Base-by-base conservation (phyloP, 495 filamentous ascomycete genomes). In the Clohesyomyces aquaticus region DNA sequence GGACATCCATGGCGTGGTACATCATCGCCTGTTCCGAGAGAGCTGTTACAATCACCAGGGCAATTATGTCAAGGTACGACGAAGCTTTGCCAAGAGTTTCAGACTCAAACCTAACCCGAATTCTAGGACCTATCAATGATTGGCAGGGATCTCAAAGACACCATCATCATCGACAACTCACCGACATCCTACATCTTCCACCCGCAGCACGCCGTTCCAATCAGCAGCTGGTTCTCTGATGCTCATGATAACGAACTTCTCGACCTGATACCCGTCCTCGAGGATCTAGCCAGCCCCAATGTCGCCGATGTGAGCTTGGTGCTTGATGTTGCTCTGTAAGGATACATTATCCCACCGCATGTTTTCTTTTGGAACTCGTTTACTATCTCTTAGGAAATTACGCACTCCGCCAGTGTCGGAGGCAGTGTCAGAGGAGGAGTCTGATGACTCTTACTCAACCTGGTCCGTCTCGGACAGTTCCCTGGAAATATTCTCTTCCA, bases 191-290 rank as follows among this genome's bases (percentile, higher is more conserved):
- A 99, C 77, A 98, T 98, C 71, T 99, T 99, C 81, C 94, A 99
- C 70, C 94, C 95, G 14, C 93, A 99, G 79, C 94, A 99, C 76
- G 94, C 94, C 59, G 94, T 99, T 47, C 94, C 94, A 22, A 99
- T 99, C 78, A 97, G 93, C 83, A 97, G 93, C 83, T 99, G 94
- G 94, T 99, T 99, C 80, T 97, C 93, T 71, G 94, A 99, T 79
- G 94, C 95, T 59, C 94, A 99, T 77, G 94, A 99, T 80, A 99
- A 99, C 76, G 94, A 99, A 81, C 84, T 99, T 61, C 82, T 99
- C 70, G 94, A 99, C 73, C 81, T 99, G 63, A 99, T 99, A 73
- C 94, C 94, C 21, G 94, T 99, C 67, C 91, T 99, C 68, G 95
- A 98, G 81, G 94, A 99, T 78, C 84, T 99, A 67, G 93, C 94